Evolutionary conservation across 352 stramenopile genomes (phyloP).

Genomic region (Phytophthora sojae): DNA sequence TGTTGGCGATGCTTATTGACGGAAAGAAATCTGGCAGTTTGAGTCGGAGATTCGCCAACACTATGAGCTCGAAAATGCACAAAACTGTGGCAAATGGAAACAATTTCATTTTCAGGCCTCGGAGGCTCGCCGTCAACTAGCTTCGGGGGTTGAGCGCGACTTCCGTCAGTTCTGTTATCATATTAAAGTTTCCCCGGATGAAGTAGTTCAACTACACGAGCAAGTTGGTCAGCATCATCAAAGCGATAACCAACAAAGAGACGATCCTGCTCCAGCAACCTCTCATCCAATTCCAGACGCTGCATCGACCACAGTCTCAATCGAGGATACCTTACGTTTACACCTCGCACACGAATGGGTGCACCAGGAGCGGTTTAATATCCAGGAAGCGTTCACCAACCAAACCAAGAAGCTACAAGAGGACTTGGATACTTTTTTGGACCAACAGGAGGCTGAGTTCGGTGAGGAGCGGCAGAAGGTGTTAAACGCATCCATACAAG

Average conservation of each 20-base stretch:
- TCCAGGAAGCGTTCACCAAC: conserved; percentile 74
- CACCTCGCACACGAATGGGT: conserved; percentile 58
- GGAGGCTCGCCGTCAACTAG: conserved; percentile 31
- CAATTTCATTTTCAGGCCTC: conserved; percentile 46
- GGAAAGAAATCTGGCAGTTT: conserved; percentile 33
- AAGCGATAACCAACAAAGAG: conserved; percentile 21
- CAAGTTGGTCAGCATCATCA: not conserved
- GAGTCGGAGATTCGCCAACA: conserved; percentile 67
- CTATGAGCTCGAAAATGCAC: conserved; percentile 59
- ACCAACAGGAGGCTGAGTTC: conserved; percentile 54
- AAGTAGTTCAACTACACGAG: not conserved
- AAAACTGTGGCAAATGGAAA: conserved; percentile 63
- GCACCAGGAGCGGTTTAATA: conserved; percentile 71
- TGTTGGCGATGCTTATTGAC: conserved; percentile 1
- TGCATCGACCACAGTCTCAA: conserved; percentile 2
- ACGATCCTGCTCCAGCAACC: not conserved
- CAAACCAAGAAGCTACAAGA: conserved; percentile 61
- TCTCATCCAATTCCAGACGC: not conserved
- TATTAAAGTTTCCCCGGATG: conserved; percentile 4
- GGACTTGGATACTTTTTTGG: conserved; percentile 53
- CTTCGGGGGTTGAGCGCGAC: conserved; percentile 42
- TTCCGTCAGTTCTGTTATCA: conserved; percentile 37
- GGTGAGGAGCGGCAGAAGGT: conserved; percentile 45
- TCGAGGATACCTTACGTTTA: conserved; percentile 30
- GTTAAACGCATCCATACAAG: conserved; percentile 15